Percentiles rank a stretch among this genome's conserved stretches.
These are phyloP conservation scores for Paecilomyces variotii DNA, from an alignment of 2,329 filamentous ascomycete species.

Conservation along the genomic window DNA sequence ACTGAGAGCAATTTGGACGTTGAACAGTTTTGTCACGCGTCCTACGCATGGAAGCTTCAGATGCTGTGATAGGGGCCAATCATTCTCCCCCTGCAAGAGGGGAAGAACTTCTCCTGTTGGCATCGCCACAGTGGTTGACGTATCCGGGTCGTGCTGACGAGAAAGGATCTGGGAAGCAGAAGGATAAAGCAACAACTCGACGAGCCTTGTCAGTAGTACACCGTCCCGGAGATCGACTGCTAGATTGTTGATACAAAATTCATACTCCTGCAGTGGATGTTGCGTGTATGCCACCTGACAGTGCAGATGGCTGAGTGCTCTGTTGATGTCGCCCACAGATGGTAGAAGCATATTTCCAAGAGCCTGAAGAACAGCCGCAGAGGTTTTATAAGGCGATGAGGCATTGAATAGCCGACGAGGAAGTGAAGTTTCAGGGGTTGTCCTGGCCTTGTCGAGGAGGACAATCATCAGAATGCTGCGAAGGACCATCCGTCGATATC, in stretches of 20 bases:
- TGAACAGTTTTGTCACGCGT: conserved; percentile 50
- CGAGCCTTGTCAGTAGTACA: conserved; percentile 50
- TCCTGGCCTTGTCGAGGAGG: conserved; percentile 50
- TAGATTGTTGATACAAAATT: conserved; percentile 51
- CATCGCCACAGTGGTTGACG: conserved; percentile 39
- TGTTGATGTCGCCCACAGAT: conserved; percentile 49
- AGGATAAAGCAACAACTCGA: conserved; percentile 49
- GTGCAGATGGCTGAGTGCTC: conserved; percentile 48
- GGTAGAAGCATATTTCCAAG: conserved; percentile 49
- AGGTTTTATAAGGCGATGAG: conserved; percentile 49
- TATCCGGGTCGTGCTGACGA: conserved; percentile 18
- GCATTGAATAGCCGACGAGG: conserved; percentile 43
- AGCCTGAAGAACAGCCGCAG: conserved; percentile 44
- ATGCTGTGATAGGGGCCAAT: conserved; percentile 47
- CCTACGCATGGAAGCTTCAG: conserved; percentile 51
- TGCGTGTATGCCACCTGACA: conserved; percentile 50
- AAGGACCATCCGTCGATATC: conserved; percentile 49
- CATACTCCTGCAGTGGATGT: conserved; percentile 50
- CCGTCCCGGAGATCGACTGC: conserved; percentile 57
- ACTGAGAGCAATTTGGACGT: conserved; percentile 50
- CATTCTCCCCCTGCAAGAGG: conserved; percentile 23
- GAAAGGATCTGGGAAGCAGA: conserved; percentile 19
- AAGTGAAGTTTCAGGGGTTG: conserved; percentile 20
- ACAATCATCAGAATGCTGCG: conserved; percentile 53
- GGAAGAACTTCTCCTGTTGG: conserved; percentile 38